phyloP scores from a whole-genome alignment of 108 stramenopile species.

The Schizochytrium sp. region DNA sequence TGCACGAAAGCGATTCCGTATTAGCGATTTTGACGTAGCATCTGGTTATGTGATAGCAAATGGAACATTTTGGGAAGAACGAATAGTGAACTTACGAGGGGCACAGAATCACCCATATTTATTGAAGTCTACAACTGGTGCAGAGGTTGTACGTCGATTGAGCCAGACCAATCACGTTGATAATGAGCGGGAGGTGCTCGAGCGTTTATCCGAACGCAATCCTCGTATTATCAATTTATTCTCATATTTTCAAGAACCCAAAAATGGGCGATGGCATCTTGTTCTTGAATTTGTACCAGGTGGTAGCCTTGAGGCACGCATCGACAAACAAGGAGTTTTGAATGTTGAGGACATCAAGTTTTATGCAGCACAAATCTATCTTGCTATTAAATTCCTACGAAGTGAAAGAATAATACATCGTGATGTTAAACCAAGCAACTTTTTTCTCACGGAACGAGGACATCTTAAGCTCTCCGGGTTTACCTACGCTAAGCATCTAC shows the following conservation, averaged over 20 bases:
- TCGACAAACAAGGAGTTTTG: not conserved
- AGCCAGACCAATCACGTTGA: constrained; percentile 32
- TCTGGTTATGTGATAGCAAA: not conserved
- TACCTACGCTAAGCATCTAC: not conserved
- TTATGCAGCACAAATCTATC: constrained; percentile 33
- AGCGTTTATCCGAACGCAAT: not conserved
- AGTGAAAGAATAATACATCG: not conserved
- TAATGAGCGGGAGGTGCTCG: constrained; percentile 22
- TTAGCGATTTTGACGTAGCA: not conserved
- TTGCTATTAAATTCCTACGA: constrained; percentile 8
- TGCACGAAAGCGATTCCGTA: not conserved
- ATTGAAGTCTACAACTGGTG: not conserved
- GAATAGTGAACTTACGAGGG: not conserved
- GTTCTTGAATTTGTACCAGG: constrained; percentile 3
- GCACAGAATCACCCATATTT: not conserved
- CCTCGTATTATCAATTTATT: constrained; percentile 8
- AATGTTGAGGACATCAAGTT: constrained; percentile 2
- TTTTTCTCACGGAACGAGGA: not conserved
- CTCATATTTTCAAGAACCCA: not conserved
- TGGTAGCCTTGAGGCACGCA: not conserved
- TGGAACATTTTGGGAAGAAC: constrained; percentile 43
- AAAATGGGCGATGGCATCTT: not conserved
- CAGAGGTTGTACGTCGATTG: not conserved
- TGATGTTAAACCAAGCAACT: not conserved
- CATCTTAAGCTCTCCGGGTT: constrained; percentile 21